Percentiles rank a stretch among this genome's conserved stretches.
Conservation (phyloP, 176 grass and related monocot genomes). For the Cocos nucifera region DNA sequence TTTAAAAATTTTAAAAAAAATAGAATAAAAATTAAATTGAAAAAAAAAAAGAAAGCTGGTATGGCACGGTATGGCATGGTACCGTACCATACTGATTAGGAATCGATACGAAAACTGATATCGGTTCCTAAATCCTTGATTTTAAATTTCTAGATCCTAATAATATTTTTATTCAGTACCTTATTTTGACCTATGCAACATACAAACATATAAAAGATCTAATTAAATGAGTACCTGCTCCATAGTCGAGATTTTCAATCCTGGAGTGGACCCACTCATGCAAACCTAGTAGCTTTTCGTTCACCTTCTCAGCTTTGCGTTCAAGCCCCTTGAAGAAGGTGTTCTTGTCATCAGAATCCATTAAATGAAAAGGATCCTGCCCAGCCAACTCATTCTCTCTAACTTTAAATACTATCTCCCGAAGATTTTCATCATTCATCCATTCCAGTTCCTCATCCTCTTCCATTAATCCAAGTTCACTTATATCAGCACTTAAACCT, state of each 20-base stretch:
- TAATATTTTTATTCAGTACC: too few species aligned
- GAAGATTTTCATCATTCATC: conserved; percentile 27
- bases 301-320: conserved; percentile 21
- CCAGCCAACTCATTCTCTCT: conserved; percentile 28
- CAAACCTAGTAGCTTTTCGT: conserved; percentile 18
- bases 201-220: too few species aligned
- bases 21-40: too few species aligned
- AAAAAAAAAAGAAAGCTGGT: too few species aligned
- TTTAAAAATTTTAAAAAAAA: too few species aligned
- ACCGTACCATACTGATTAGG: too few species aligned
- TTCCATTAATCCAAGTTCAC: conserved; percentile 1
- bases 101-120: too few species aligned
- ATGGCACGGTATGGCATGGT: too few species aligned
- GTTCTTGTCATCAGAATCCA: conserved; percentile 17
- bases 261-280: conserved; percentile 28
- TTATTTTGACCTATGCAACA: too few species aligned
- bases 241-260: conserved; percentile 35
- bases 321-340: conserved; percentile 25
- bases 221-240: conserved; percentile 21
- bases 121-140: too few species aligned
- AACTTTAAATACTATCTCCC: conserved; percentile 33
- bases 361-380: conserved; percentile 27
- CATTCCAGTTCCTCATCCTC: conserved; percentile 24
- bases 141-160: too few species aligned
- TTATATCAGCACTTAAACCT: conserved; percentile 12